These are phyloP conservation scores for Dendrothele bispora DNA, from an alignment of 768 basidiomycete genomes.

Conservation along the genomic window DNA sequence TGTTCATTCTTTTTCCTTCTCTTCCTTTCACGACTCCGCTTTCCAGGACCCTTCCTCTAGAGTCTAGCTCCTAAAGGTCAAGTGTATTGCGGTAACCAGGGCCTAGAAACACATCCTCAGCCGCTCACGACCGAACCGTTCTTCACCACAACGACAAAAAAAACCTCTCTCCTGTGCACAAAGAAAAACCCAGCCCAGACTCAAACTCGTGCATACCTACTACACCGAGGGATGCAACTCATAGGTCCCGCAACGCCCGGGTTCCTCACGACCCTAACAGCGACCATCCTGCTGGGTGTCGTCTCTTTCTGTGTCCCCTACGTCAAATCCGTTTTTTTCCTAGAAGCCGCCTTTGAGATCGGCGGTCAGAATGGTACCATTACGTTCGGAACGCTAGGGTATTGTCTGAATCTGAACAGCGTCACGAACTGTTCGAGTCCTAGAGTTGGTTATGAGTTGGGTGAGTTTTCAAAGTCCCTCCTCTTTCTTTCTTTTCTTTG, in stretches of 20 bases:
- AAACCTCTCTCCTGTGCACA: no score
- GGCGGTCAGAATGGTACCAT: constrained; percentile 55
- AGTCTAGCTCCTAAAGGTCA: no score
- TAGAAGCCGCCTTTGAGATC: constrained; percentile 63
- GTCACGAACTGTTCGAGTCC: constrained; percentile 75
- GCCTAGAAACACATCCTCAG: no score
- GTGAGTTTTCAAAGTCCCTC: constrained; percentile 47
- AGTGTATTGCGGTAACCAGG: no score
- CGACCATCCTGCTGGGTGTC: constrained; percentile 75
- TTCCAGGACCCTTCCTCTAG: no score
- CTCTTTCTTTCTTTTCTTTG: neutral
- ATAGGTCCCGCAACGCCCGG: constrained; percentile 92
- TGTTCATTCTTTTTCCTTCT: no score
- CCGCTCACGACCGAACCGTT: no score
- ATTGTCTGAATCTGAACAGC: constrained; percentile 62
- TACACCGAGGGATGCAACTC: no score
- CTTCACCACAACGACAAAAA: no score
- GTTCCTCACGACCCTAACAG: constrained; percentile 75
- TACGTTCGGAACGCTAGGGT: constrained; percentile 88
- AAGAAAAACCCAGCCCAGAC: no score
- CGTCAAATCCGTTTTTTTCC: constrained; percentile 86
- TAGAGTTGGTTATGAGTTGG: constrained; percentile 82
- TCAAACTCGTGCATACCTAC: no score
- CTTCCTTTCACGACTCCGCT: no score
- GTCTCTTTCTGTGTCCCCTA: constrained; percentile 90